Evolutionary conservation across 2,329 filamentous ascomycete genomes (phyloP), one percentile per base, ranked within the genome.

Genomic region (Verruconis gallopava): DNA sequence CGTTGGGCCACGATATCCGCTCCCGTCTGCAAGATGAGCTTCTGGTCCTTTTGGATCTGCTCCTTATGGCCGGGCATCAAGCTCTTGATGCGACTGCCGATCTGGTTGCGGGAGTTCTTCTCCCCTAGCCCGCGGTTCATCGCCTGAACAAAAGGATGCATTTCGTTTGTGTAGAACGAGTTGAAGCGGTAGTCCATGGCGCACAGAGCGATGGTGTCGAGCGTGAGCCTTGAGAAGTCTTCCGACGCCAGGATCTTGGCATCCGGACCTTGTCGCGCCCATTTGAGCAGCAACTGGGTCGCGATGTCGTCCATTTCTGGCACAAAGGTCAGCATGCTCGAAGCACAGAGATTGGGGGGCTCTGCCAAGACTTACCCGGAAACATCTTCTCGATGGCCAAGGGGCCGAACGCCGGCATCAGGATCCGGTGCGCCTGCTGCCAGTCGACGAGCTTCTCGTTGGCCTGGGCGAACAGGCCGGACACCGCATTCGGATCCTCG

Each of bases 361-460:
- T n/a, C n/a, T n/a, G n/a, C n/a, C n/a, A n/a, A n/a, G n/a, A n/a
- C 56, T 58, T 59, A 50, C 62, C 61, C 46, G 72, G 67, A 47
- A 79, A 84, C 79, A 84, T 84, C 43, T 60, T 63, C 25, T 73
- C 68, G 50, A 85, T 83, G 1, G 72, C 67, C 17, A 83, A 56
- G 0, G 80, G 80, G 0, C 79, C 79, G 54, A 85, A 83, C 2
- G 77, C 78, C 0, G 80, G 79, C 51, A 80, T 70, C 42, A 85
- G 61, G 13, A 78, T 61, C 17, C 76, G 64, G 51, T 83, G 73
- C 20, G 81, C 79, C 4, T 32, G 20, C 20, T 32, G 21, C 42
- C 42, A 44, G 32, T 40, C 38, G 15, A 13, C 25, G 18, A 25
- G 19, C 20, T 44, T 30, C 21, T 30, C 25, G 20, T 18, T 14